A percentile compares a stretch with the other conserved stretches of the same genome.
Evolutionary conservation across 169 alveolate genomes (phyloP).

Genomic region (Theileria equi): DNA sequence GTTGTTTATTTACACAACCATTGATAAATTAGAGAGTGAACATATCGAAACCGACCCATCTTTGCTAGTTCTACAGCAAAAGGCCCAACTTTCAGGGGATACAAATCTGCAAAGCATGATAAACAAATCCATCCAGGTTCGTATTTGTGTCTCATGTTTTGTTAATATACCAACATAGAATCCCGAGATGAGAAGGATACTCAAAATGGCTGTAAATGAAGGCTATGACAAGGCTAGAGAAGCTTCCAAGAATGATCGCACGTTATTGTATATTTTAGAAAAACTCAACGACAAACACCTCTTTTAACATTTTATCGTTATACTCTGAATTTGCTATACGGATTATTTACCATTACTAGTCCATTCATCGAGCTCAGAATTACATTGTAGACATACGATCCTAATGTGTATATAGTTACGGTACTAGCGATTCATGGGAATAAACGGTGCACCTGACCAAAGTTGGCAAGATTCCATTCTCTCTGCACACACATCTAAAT

Average conservation of each 20-base stretch:
- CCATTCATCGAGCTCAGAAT: not conserved
- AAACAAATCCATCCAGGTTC: conserved; percentile 37
- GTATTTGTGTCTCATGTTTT: not conserved
- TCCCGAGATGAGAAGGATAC: conserved; percentile 20
- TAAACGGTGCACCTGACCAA: too few species aligned
- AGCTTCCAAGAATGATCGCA: not conserved
- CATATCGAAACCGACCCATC: conserved; percentile 19
- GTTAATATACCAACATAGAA: conserved; percentile 19
- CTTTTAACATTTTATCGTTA: not conserved
- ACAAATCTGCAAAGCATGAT: conserved; percentile 10
- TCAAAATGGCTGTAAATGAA: conserved; percentile 15
- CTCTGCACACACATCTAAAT: too few species aligned
- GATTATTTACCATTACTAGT: not conserved
- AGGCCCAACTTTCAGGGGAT: conserved; percentile 23
- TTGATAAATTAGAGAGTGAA: too few species aligned
- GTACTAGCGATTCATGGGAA: not conserved
- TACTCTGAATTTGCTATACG: not conserved
- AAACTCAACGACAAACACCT: conserved; percentile 42
- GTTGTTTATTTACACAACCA: too few species aligned
- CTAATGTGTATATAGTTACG: not conserved
- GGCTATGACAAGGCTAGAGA: conserved; percentile 53
- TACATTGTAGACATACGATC: not conserved
- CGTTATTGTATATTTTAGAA: conserved; percentile 41
- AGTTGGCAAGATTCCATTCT: too few species aligned
- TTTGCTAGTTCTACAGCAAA: conserved; percentile 12